Evolutionary conservation across 148 eudicot genomes (phyloP), one percentile per base, ranked within the genome.

Genomic region (Cornus kousa): DNA sequence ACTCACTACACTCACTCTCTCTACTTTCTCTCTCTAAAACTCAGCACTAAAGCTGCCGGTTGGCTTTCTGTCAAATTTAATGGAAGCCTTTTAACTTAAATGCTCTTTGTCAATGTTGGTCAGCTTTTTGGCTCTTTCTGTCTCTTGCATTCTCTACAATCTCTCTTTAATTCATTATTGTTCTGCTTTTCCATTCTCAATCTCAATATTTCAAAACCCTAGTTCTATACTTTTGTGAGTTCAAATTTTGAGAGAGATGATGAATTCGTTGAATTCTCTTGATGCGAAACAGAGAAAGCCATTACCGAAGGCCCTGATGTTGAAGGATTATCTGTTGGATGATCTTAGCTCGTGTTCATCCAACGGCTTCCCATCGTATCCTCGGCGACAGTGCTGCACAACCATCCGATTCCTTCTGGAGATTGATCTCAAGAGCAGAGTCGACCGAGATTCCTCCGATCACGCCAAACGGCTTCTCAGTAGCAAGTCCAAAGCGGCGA

Each of bases 291-390:
- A 79, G 76, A 78, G 81, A 4, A 78, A 71, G 22, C 75, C 89
- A 64, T 83, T 84, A 9, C 85, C 80, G 40, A 85, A 81, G 79
- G 82, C 88, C 16, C 83, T 83, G 82, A 73, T 88, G 90, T 70
- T 94, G 17, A 87, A 84, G 43, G 98, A 94, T 33, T 88, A 88
- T 48, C 80, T 94, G 1, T 39, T 85, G n/a, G 97, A 94, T 35
- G 98, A 94, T 39, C 28, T 89, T 62, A 89, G 93, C 76, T 94
- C 98, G 0, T 94, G 97, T 78, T 94, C 98, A 5, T 92, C 98
- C 60, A 92, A 78, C 80, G 98, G 98, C 39, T 94, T 94, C 87
- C 84, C 88, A 17, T 89, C 94, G 0, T 90, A 87, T 72, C 98
- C 97, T 2, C 83, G 98, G 17, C 83, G 84, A 2, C 89, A 89